Base-by-base conservation (phyloP, 1,139 yeast species). In the Blastobotrys petasosporus region DNA sequence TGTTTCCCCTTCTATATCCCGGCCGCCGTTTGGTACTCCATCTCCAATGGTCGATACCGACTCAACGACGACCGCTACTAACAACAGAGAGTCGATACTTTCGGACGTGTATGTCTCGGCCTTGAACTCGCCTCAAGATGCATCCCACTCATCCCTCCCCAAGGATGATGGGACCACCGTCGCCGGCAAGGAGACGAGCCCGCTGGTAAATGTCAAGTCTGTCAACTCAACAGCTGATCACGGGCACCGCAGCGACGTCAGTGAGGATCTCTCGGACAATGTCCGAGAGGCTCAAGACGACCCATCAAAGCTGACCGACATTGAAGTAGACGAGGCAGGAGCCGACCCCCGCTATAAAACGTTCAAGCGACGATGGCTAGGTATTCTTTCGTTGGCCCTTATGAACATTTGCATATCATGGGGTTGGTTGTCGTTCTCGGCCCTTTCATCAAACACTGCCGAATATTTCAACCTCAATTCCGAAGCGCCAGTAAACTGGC, bases 391-490 rank as follows among this genome's bases (percentile, higher is more conserved):
- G 13, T 51, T 65, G 35, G 56, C 64, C 15, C 51, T 63, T n/a
- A 52, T 65, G 45, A 65, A 65, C 51, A 53, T 65, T 35, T 54
- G 60, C 39, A 54, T 56, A 12, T 62, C 68, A 2, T 65, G 68
- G 68, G 65, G 65, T 6, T 64, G 67, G 68, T 57, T 65, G 32
- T 52, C 65, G 5, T 65, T 61, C 49, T 62, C 69, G 1, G 66
- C 69, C 25, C 55, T 65, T 9, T 57, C 67, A 4, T 49, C 52
- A 8, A 49, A 54, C 15, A 53, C 61, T 2, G 54, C 57, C 5
- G 58, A 51, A 12, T 58, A 53, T 45, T 64, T 58, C 47, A 40
- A 47, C 13, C 53, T 62, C n/a, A 23, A 41, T 32, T 49, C 60
- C 6, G 56, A 60, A 30, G 46, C 60, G 10, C 65, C 68, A n/a